Conservation (phyloP, 163 green algal genomes). For the Chlamydomonas reinhardtii region DNA sequence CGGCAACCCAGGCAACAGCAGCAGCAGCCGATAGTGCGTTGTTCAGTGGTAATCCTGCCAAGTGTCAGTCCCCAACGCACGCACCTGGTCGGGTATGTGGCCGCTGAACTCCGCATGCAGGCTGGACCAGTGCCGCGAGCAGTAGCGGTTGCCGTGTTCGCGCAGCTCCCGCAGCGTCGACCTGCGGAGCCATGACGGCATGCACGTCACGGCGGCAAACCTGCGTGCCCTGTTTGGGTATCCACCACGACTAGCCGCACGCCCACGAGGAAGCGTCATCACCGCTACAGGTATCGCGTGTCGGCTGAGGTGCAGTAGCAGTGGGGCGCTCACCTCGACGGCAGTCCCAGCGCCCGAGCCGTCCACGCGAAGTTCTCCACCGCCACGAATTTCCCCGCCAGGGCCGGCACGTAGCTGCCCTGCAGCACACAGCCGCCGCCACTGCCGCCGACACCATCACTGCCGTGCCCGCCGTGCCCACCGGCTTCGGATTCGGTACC, state of each 20-base stretch:
- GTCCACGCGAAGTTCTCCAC: conserved; percentile 74
- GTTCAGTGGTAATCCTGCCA: no score
- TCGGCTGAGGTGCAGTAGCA: no score
- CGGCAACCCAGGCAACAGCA: no score
- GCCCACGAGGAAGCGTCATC: no score
- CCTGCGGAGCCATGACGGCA: no score
- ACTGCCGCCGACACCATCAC: background rate
- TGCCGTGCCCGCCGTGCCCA: no score
- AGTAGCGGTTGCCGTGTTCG: conserved; percentile 44
- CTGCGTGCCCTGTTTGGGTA: no score
- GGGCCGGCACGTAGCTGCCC: conserved; percentile 13
- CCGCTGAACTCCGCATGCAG: conserved; percentile 58
- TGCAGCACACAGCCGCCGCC: conserved; percentile 1
- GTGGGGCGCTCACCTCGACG: background rate
- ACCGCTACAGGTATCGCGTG: no score
- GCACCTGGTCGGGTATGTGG: conserved; percentile 56
- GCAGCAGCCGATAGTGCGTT: no score
- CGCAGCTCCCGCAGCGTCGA: conserved; percentile 62
- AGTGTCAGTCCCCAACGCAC: no score
- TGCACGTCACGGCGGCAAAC: no score
- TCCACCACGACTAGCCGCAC: no score
- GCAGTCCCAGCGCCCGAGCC: conserved; percentile 60
- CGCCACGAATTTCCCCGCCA: conserved; percentile 53
- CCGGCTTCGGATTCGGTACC: background rate
- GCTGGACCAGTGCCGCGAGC: conserved; percentile 48